phyloP scores from a whole-genome alignment of 169 alveolate genomes.

The Fabrea salina region DNA sequence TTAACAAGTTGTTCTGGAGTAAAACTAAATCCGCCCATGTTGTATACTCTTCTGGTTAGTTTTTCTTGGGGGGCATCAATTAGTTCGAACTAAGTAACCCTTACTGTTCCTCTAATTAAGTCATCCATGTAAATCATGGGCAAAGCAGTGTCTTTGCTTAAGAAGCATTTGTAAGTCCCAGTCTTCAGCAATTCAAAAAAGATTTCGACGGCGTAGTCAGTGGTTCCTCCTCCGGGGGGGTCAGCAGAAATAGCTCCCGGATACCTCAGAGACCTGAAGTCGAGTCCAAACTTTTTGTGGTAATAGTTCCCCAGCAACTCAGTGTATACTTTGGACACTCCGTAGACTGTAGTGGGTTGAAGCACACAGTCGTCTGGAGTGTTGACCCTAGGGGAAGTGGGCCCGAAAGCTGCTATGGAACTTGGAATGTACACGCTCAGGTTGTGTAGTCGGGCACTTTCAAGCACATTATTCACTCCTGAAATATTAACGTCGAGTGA shows the following conservation, averaged over 20 bases:
- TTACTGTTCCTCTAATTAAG: constrained; percentile 42
- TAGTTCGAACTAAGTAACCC: not conserved
- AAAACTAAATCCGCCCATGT: constrained; percentile 12
- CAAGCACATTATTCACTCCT: constrained; percentile 44
- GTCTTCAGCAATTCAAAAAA: constrained; percentile 42
- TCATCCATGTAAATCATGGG: constrained; percentile 63
- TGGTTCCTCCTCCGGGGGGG: constrained; percentile 54
- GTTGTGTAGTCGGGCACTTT: constrained; percentile 40
- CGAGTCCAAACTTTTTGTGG: constrained; percentile 44
- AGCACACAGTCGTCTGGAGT: constrained; percentile 41
- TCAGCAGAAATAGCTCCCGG: constrained; percentile 51
- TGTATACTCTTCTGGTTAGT: constrained; percentile 27
- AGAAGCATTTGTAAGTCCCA: constrained; percentile 32
- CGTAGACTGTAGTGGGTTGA: constrained; percentile 53
- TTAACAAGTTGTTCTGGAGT: not conserved
- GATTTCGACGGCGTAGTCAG: constrained; percentile 57
- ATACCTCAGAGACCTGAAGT: constrained; percentile 52
- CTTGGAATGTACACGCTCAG: constrained; percentile 39
- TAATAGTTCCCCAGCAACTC: constrained; percentile 51
- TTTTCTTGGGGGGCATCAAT: not conserved
- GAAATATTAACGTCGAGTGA: constrained; percentile 36
- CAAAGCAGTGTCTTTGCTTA: constrained; percentile 29
- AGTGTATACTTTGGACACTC: constrained; percentile 46
- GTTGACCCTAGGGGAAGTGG: constrained; percentile 20
- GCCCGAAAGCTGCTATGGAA: constrained; percentile 56